A percentile compares a stretch with the other conserved stretches of the same genome.
Evolutionary conservation across 179 eudicot genomes (phyloP).

Genomic region (Camellia oleifera): DNA sequence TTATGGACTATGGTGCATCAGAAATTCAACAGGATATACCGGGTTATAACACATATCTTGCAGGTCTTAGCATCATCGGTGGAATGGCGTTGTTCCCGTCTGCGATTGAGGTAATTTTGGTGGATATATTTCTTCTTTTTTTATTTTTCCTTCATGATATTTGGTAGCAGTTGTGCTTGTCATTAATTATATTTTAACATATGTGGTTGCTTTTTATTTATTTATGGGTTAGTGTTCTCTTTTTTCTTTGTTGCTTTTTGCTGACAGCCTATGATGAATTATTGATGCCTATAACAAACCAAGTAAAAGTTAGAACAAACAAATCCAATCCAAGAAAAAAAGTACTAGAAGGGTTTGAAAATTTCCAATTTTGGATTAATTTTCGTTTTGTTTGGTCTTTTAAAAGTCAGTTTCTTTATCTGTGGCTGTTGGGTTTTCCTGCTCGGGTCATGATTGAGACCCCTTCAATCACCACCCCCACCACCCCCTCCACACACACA

Average conservation of each 20-base stretch:
- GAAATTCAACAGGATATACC: slow-evolving; percentile 84
- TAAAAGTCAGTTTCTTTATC: neutral
- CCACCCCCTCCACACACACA: too few relatives aligned
- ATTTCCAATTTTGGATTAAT: neutral
- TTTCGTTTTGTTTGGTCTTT: neutral
- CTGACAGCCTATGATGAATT: neutral
- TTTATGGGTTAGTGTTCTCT: neutral
- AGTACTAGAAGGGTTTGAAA: neutral
- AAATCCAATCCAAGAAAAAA: neutral
- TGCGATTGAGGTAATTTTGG: slow-evolving; percentile 71
- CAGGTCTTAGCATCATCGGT: slow-evolving; percentile 92
- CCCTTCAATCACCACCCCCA: too few relatives aligned
- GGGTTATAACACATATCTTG: slow-evolving; percentile 73
- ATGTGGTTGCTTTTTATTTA: neutral
- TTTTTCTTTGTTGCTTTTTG: neutral
- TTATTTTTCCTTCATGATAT: neutral
- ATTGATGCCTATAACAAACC: neutral
- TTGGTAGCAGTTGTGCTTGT: neutral
- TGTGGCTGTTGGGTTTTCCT: too few relatives aligned
- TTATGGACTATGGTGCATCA: slow-evolving; percentile 75
- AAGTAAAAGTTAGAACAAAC: neutral
- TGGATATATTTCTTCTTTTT: slow-evolving; percentile 20
- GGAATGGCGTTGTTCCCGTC: slow-evolving; percentile 94
- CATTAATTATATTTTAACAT: neutral
- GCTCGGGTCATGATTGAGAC: too few relatives aligned